Base-by-base conservation (phyloP, 306 rosid species). In the Trifolium fragiferum region DNA sequence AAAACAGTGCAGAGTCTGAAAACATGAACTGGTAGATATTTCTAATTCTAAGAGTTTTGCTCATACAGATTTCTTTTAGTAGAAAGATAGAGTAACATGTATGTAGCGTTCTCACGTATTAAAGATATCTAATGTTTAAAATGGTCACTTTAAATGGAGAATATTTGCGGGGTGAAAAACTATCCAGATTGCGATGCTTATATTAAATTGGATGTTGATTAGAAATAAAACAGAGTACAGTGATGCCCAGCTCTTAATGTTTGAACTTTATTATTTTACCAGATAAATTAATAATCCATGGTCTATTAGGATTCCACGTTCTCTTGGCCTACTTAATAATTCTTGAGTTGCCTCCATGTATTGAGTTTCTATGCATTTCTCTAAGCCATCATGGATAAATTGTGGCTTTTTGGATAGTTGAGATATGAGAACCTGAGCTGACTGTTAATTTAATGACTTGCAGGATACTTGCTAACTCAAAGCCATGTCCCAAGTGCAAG, bases 1-100 rank as follows among this genome's bases (percentile, higher is more conserved):
- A 94, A 92, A 94, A 91, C 80, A 94, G 93, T 83, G 96, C 97
- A 4, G 97, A 91, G 85, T 91, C 98, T 71, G 97, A 94, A 86
- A 94, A 92, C 77, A 94, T 90, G 97, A 92, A 94, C 73, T 94
- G 97, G 88, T 86, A 78, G 21, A 44, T 46, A 78, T 70, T 75
- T 68, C 76, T 66, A 61, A 72, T 75, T 68, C 76, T 66, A 61
- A 72, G 76, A 16, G 23, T 53, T 41, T 73, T 51, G 68, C 63
- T 66, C 73, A 20, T 58, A 27, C 23, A 41, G 10, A 41, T 73
- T 72, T 73, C 44, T 69, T 3, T 71, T 60, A 14, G 65, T 81
- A 62, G 37, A 65, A 40, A 38, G 19, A 68, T 74, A 25, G 70
- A 78, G 33, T 46, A 49, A 38, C 23, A 70, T 25, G 74, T 32